Evolutionary conservation across 1,284 basidiomycete genomes (phyloP), one percentile per base, ranked within the genome.

Genomic region (Tranzscheliella williamsii): DNA sequence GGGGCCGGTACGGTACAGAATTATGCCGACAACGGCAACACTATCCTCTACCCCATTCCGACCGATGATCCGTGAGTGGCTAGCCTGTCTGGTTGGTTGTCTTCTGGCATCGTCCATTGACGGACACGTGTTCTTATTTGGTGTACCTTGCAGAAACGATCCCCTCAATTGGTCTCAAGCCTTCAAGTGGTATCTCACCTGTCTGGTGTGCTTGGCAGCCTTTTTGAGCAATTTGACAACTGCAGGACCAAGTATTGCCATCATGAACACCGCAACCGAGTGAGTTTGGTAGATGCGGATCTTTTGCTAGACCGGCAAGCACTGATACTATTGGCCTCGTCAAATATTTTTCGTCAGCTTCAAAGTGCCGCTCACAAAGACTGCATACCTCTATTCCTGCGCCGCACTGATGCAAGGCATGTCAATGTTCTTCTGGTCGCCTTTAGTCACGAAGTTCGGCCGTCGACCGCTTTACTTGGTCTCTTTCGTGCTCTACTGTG

Each of bases 101-200:
- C n/a, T n/a, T n/a, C n/a, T n/a, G n/a, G n/a, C n/a, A n/a, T n/a
- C n/a, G n/a, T n/a, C n/a, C n/a, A n/a, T n/a, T n/a, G n/a, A n/a
- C n/a, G n/a, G n/a, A n/a, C n/a, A n/a, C n/a, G n/a, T n/a, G n/a
- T n/a, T n/a, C n/a, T n/a, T n/a, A n/a, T n/a, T n/a, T n/a, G n/a
- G n/a, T n/a, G n/a, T n/a, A n/a, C n/a, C n/a, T n/a, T n/a, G n/a
- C n/a, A n/a, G n/a, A 34, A 45, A 44, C 33, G 49, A 45, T n/a
- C 44, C 40, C 16, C 24, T 47, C 20, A 56, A 56, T 32, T 56
- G 53, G 53, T 51, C 53, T 8, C 38, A 38, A 7, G 27, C 40
- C n/a, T 49, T 34, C 53, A 56, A 56, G 22, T 56, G 53, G 53
- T 51, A 34, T 36, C 21, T 56, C 16, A 56, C 53, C 22, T 43